Evolutionary conservation across 2,329 filamentous ascomycete species (phyloP).

Genomic region (Trichophyton verrucosum): DNA sequence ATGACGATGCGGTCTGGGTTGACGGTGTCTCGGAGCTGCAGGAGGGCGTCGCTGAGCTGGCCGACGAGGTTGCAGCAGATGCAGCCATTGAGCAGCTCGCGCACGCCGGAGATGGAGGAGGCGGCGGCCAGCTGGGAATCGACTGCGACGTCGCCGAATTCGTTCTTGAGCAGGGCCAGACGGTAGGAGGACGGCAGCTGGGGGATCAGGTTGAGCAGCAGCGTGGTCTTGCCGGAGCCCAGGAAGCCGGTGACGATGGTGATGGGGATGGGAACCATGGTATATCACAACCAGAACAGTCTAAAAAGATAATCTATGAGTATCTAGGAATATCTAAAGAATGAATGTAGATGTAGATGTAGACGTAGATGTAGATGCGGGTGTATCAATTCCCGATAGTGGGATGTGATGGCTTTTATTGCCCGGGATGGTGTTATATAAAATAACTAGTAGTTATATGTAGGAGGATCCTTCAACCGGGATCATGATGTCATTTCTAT

Average conservation of each 20-base stretch:
- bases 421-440: too few species aligned
- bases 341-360: too few species aligned
- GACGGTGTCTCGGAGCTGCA: conserved; percentile 52
- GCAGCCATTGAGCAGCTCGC: conserved; percentile 89
- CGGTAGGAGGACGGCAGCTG: conserved; percentile 81
- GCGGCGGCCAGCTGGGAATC: conserved; percentile 83
- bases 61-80: conserved; percentile 99
- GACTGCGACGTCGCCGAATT: conserved; percentile 88
- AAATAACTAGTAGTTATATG: too few species aligned
- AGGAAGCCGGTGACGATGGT: conserved; percentile 95
- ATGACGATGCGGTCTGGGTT: conserved; percentile 77
- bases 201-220: conserved; percentile 85
- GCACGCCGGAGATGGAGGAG: conserved; percentile 72
- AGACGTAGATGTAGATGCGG: too few species aligned
- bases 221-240: conserved; percentile 88
- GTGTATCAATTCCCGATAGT: too few species aligned
- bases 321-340: too few species aligned
- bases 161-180: conserved; percentile 91
- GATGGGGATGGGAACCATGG: conserved; percentile 55
- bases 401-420: too few species aligned
- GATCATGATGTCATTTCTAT: too few species aligned
- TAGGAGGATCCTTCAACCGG: too few species aligned
- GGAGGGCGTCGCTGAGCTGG: conserved; percentile 68
- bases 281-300: too few species aligned
- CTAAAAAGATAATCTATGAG: too few species aligned